A percentile compares a stretch with the other conserved stretches of the same genome.
phyloP scores from a whole-genome alignment of 2,329 filamentous ascomycete species.

The Sphaerulina populicola region DNA sequence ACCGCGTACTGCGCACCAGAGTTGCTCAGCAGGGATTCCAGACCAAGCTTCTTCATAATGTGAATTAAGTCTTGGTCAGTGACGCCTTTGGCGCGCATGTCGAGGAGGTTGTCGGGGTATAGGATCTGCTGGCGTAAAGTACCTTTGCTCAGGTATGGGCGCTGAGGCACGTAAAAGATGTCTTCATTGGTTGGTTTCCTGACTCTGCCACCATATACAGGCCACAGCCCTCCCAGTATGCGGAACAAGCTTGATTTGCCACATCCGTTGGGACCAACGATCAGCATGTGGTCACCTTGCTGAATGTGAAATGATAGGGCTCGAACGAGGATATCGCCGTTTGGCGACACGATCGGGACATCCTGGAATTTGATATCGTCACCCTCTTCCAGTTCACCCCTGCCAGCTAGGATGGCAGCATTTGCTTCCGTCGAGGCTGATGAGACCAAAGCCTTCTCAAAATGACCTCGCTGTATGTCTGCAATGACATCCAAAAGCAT shows the following conservation, averaged over 20 bases:
- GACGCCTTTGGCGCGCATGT: conserved; percentile 76
- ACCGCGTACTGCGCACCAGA: conserved; percentile 43
- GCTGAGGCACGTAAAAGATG: conserved; percentile 97
- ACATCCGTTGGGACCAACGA: conserved; percentile 93
- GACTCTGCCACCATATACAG: conserved; percentile 90
- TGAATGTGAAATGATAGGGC: conserved; percentile 79
- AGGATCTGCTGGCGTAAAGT: conserved; percentile 94
- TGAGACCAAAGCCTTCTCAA: conserved; percentile 93
- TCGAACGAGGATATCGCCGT: conserved; percentile 83
- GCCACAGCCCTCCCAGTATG: conserved; percentile 93
- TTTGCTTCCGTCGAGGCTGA: conserved; percentile 76
- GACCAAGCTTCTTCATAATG: conserved; percentile 70
- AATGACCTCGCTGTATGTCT: conserved; percentile 80
- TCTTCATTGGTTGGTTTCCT: conserved; percentile 83
- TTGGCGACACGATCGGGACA: conserved; percentile 93
- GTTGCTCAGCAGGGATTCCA: conserved; percentile 71
- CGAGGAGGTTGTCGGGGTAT: conserved; percentile 80
- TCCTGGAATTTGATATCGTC: conserved; percentile 74
- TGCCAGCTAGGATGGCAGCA: conserved; percentile 69
- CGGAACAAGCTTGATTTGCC: conserved; percentile 94
- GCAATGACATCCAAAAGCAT: conserved; percentile 88
- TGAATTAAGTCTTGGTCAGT: conserved; percentile 71
- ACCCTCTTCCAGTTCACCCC: conserved; percentile 75
- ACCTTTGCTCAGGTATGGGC: conserved; percentile 84
- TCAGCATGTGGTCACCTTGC: conserved; percentile 81